These are phyloP conservation scores for Earliella scabrosa DNA, from an alignment of 1,284 basidiomycete species.

Conservation along the genomic window DNA sequence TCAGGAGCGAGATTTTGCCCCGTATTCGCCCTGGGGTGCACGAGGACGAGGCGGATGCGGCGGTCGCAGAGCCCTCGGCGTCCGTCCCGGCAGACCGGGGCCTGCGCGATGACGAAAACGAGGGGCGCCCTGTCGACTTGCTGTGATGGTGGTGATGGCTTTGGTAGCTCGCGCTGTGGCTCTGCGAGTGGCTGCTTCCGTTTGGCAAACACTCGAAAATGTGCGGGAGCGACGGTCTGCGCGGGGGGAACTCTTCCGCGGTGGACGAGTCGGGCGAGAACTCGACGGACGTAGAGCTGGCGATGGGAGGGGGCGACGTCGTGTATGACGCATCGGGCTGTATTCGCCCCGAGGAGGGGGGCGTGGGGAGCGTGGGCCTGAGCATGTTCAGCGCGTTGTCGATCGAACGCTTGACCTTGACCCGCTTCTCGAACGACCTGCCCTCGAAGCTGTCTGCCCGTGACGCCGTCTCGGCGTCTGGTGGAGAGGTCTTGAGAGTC, in stretches of 20 bases:
- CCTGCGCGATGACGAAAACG: conserved; percentile 42
- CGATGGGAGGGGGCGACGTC: conserved; percentile 16
- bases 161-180: conserved; percentile 31
- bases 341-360: conserved; percentile 10
- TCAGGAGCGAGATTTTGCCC: conserved; percentile 46
- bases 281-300: conserved; percentile 25
- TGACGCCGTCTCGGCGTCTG: conserved; percentile 24
- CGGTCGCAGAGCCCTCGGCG: conserved; percentile 40
- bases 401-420: conserved; percentile 66
- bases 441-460: conserved; percentile 38
- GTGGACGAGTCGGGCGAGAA: conserved; percentile 25
- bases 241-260: conserved; percentile 24
- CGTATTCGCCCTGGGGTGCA: conserved; percentile 25
- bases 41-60: conserved; percentile 7
- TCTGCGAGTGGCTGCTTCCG: conserved; percentile 25
- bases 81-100: conserved; percentile 64
- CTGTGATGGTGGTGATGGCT: conserved; percentile 50
- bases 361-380: conserved; percentile 41
- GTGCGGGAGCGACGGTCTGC: conserved; percentile 44
- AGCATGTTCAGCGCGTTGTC: conserved; percentile 64
- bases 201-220: conserved; percentile 36
- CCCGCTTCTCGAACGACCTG: conserved; percentile 40
- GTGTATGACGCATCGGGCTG: conserved; percentile 24
- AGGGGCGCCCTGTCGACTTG: conserved; percentile 23
- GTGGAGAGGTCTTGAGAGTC: conserved; percentile 4